These are phyloP conservation scores for Russula earlei DNA, from an alignment of 768 basidiomycete species.

Conservation along the genomic window DNA sequence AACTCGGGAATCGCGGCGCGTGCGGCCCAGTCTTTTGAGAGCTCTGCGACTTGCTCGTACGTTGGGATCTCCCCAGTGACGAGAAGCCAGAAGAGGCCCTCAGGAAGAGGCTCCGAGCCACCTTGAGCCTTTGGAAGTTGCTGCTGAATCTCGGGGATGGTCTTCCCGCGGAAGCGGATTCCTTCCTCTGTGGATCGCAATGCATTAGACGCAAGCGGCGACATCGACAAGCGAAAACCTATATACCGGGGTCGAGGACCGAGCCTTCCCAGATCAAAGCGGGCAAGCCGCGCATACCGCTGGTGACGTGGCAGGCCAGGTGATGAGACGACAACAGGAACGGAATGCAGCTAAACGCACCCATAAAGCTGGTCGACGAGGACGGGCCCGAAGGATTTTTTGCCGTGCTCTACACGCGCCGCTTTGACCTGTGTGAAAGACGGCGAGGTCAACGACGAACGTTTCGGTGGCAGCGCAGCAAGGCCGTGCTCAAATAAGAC, in stretches of 20 bases:
- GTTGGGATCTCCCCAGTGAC: constrained; percentile 94
- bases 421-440: constrained; percentile 54
- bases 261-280: constrained; percentile 98
- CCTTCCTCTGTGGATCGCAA: constrained; percentile 61
- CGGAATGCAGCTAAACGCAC: constrained; percentile 30
- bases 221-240: constrained; percentile 21
- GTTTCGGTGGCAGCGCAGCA: not conserved
- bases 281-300: constrained; percentile 82
- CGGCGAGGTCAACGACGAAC: constrained; percentile 12
- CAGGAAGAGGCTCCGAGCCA: constrained; percentile 86
- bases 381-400: constrained; percentile 89
- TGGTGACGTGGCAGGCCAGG: constrained; percentile 25
- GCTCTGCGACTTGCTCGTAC: constrained; percentile 72
- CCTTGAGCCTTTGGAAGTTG: constrained; percentile 83
- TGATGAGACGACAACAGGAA: constrained; percentile 5
- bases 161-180: constrained; percentile 96
- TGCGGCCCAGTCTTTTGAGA: constrained; percentile 93
- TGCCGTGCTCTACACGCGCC: constrained; percentile 77
- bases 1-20: constrained; percentile 86
- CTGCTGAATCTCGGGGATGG: constrained; percentile 82
- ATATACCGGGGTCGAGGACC: constrained; percentile 85
- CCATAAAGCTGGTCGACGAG: constrained; percentile 87
- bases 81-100: constrained; percentile 92
- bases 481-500: not conserved
- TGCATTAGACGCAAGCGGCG: constrained; percentile 10